Base-by-base conservation (phyloP, 345 rosid species). In the Kernera saxatilis region DNA sequence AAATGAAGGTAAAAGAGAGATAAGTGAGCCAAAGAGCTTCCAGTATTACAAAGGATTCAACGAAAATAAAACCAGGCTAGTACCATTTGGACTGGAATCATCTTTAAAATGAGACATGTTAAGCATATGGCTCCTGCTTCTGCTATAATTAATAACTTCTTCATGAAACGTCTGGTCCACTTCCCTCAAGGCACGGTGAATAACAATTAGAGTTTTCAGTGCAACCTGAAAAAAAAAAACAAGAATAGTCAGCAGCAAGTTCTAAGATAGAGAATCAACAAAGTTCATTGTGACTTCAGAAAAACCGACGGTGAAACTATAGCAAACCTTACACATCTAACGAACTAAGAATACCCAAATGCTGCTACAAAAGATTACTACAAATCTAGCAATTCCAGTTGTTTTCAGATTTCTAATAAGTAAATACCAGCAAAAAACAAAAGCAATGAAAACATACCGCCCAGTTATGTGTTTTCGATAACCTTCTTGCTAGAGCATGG, bases 21-120 rank as follows among this genome's bases (percentile, higher is more conserved):
- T 64, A 49, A 50, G 41, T 27, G 41, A 71, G 41, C 62, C 50
- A 76, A 50, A 29, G 48, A 55, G 72, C 26, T 11, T 71, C 48
- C 8, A 33, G 51, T 44, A 50, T 27, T 27, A 58, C 48, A 7
- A 39, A 17, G 15, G 50, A 37, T 17, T 43, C n/a, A 15, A 13
- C 6, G 39, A 18, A 62, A 56, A 8, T 15, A 60, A 41, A 27
- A 48, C 53, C 55, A 25, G 13, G 29, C 11, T 48, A 18, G 18
- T 89, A 94, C 99, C 98, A 56, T 84, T 85, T 66, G 99, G 92
- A 79, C 99, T 78, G 10, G 99, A 91, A 83, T 94, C 99, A 76
- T 94, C 99, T 78, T 89, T 94, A 77, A 94, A 94, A 80, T 94
- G 97, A 68, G 96, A 80, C 98, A 94, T 89, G 76, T 88, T 91